Evolutionary conservation across 2,329 filamentous ascomycete genomes (phyloP), one percentile per base, ranked within the genome.

Genomic region (Sporothrix euskadiensis): DNA sequence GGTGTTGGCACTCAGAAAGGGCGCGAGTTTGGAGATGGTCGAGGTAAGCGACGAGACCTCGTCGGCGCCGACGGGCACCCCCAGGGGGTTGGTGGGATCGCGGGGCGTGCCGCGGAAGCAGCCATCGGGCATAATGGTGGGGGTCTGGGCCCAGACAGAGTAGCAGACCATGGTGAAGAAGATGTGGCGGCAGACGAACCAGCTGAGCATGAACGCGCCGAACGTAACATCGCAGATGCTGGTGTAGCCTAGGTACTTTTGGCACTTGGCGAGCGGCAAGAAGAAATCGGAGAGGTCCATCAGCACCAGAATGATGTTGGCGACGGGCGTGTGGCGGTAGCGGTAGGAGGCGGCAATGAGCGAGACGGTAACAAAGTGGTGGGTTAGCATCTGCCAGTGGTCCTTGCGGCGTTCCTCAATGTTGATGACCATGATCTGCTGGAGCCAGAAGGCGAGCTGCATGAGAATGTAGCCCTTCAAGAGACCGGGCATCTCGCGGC

Each of bases 401-500:
- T 99, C 96, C 84, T 98, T 98, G 79, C 96, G 89, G 77, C 92
- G 90, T 83, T 97, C 93, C 83, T 99, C 96, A 74, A 98, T 94
- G 82, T 98, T 92, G 81, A 98, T 93, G 73, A 98, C 93, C 44
- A 98, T 85, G 76, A 98, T 92, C 83, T 97, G 94, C 83, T 98
- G 95, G 66, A 98, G 82, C 92, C 94, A 98, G 82, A 98, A 98
- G 32, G 92, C 91, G 83, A 94, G 92, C 81, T 98, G 94, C 16
- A 91, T 91, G 44, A 99, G 86, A 79, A 97, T 93, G 82, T 99
- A 99, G 81, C 88, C 90, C 84, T 98, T 98, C 83, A 92, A 89
- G 14, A 93, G 81, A 9, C 91, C 90, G 19, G 85, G 85, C 74
- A 97, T 85, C 79, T 96, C 90, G 69, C 94, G 89, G 77, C 89